These are phyloP conservation scores for Suillus brevipes DNA, from an alignment of 768 basidiomycete species.

Conservation along the genomic window DNA sequence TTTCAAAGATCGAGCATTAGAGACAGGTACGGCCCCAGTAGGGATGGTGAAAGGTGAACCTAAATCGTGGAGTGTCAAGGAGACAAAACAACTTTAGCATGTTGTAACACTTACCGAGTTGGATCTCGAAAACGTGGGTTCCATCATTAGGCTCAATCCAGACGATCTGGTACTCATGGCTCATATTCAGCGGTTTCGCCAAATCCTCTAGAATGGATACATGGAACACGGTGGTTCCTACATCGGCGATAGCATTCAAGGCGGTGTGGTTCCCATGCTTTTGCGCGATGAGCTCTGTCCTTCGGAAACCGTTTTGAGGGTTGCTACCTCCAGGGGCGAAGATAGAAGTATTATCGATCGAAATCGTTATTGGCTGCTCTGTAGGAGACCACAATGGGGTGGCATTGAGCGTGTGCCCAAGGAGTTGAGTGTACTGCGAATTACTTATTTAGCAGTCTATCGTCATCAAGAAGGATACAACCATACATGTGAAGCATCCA, in stretches of 20 bases:
- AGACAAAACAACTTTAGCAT: neutral
- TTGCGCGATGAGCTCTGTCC: slow-evolving; percentile 59
- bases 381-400: slow-evolving; percentile 49
- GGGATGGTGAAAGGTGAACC: slow-evolving; percentile 60
- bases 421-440: slow-evolving; percentile 44
- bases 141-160: slow-evolving; percentile 64
- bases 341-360: slow-evolving; percentile 58
- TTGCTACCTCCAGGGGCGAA: slow-evolving; percentile 50
- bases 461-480: neutral
- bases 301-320: slow-evolving; percentile 53
- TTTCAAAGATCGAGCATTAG: slow-evolving; percentile 51
- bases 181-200: slow-evolving; percentile 47
- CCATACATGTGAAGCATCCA: slow-evolving; percentile 50
- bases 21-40: slow-evolving; percentile 42
- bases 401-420: slow-evolving; percentile 37
- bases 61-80: slow-evolving; percentile 17
- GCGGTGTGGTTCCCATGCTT: slow-evolving; percentile 37
- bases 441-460: neutral
- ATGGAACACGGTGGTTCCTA: slow-evolving; percentile 48
- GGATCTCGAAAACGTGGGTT: slow-evolving; percentile 58
- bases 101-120: slow-evolving; percentile 44
- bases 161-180: slow-evolving; percentile 63
- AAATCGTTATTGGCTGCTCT: slow-evolving; percentile 53
- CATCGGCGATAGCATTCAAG: slow-evolving; percentile 43
- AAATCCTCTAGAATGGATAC: slow-evolving; percentile 47